Evolutionary conservation across 805 yeast species (phyloP).

Genomic region (Barnettozyma californica): DNA sequence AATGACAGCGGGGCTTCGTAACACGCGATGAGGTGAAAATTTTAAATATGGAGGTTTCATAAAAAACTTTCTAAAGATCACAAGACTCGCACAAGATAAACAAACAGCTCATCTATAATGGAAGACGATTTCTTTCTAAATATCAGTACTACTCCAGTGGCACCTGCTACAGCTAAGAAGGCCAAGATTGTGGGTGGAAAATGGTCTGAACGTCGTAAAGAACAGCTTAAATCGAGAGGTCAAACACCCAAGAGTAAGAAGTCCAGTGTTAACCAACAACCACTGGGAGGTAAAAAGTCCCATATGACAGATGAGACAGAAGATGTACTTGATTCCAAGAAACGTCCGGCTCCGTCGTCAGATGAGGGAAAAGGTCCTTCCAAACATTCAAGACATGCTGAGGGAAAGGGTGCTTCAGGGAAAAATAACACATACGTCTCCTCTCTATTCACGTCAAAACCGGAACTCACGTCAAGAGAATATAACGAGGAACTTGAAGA

Average conservation of each 20-base stretch:
- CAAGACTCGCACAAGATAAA: background rate
- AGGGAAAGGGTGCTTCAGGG: slow-evolving; percentile 47
- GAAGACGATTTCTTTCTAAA: slow-evolving; percentile 78
- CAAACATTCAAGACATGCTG: slow-evolving; percentile 37
- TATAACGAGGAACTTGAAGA: slow-evolving; percentile 31
- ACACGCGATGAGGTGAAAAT: background rate
- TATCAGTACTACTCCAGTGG: slow-evolving; percentile 45
- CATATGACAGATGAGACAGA: slow-evolving; percentile 7
- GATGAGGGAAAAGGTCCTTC: slow-evolving; percentile 23
- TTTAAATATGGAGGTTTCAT: background rate
- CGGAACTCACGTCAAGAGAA: slow-evolving; percentile 40
- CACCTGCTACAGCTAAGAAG: slow-evolving; percentile 17
- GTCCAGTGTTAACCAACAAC: background rate
- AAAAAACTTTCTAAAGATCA: background rate
- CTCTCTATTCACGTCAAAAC: slow-evolving; percentile 73
- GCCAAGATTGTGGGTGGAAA: slow-evolving; percentile 62
- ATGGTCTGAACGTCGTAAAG: slow-evolving; percentile 75
- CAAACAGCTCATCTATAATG: slow-evolving; percentile 9
- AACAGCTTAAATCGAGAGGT: slow-evolving; percentile 21
- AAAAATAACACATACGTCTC: slow-evolving; percentile 68
- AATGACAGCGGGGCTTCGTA: background rate
- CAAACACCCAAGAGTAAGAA: slow-evolving; percentile 13
- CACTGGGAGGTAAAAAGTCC: slow-evolving; percentile 6
- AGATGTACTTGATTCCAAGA: slow-evolving; percentile 3
- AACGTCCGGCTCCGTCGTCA: slow-evolving; percentile 12